Percentiles rank a stretch among this genome's conserved stretches.
Evolutionary conservation across 2,329 filamentous ascomycete species (phyloP).

Genomic region (Grosmannia huntii): DNA sequence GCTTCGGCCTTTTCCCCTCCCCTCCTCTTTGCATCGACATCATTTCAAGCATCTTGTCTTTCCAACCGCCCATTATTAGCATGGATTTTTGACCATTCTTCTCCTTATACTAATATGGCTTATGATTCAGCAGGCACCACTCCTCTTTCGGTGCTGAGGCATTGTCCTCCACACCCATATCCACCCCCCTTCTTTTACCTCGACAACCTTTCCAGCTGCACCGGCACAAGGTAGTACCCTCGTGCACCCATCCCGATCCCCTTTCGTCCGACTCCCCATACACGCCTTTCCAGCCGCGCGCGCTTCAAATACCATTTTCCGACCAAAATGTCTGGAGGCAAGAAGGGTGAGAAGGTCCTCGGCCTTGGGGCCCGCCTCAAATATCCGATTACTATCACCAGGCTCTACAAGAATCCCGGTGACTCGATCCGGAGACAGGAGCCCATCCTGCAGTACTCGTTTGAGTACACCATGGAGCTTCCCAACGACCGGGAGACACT

Average conservation of each 20-base stretch:
- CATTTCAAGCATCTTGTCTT: neutral
- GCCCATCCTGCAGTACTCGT: conserved; percentile 75
- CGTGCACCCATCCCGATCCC: conserved; percentile 4
- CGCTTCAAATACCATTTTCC: conserved; percentile 10
- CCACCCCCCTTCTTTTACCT: neutral
- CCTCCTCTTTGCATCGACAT: neutral
- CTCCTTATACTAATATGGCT: conserved; percentile 12
- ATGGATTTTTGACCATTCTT: conserved; percentile 1
- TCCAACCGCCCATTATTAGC: conserved; percentile 4
- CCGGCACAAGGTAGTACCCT: conserved; percentile 6
- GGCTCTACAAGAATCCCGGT: conserved; percentile 63
- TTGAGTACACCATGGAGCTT: conserved; percentile 64
- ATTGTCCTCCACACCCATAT: neutral
- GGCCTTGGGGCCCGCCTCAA: conserved; percentile 52
- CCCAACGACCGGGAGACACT: conserved; percentile 45
- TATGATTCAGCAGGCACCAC: conserved; percentile 3
- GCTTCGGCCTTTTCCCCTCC: neutral
- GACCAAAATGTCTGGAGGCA: conserved; percentile 8
- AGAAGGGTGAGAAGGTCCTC: conserved; percentile 21
- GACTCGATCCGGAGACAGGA: conserved; percentile 66
- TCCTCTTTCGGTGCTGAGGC: conserved; percentile 1
- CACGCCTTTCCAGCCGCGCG: conserved; percentile 6
- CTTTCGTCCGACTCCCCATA: conserved; percentile 5
- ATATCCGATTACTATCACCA: conserved; percentile 88
- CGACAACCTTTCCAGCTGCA: neutral